These are phyloP conservation scores for Colletotrichum brevisporum DNA, from an alignment of 2,329 filamentous ascomycete genomes.

Conservation along the genomic window DNA sequence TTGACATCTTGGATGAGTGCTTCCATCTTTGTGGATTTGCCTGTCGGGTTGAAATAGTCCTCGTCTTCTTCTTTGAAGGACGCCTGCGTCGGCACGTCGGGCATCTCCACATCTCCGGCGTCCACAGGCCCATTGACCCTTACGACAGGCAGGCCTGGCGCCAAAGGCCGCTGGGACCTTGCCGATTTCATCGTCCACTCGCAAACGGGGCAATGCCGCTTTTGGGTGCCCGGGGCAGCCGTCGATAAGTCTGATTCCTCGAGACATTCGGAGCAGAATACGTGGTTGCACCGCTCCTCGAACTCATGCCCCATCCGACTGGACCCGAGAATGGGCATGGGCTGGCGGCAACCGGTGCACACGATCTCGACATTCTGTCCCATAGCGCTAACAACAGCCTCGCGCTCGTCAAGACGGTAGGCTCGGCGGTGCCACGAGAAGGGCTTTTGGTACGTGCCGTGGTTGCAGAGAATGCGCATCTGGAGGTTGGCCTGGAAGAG, in stretches of 20 bases:
- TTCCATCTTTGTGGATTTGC: conserved; percentile 52
- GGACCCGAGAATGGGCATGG: conserved; percentile 48
- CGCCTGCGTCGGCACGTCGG: background rate
- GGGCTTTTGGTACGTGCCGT: conserved; percentile 62
- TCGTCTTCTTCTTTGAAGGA: conserved; percentile 34
- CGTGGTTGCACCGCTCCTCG: conserved; percentile 47
- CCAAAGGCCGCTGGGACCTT: background rate
- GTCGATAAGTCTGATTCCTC: conserved; percentile 39
- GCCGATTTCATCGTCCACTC: conserved; percentile 30
- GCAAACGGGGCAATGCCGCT: conserved; percentile 46
- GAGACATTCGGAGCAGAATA: conserved; percentile 50
- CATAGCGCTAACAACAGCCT: conserved; percentile 44
- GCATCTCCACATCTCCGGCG: conserved; percentile 12
- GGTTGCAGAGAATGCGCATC: conserved; percentile 63
- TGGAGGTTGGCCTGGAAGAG: conserved; percentile 63
- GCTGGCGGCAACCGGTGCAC: conserved; percentile 51
- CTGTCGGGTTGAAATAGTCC: conserved; percentile 46
- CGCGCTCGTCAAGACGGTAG: conserved; percentile 49
- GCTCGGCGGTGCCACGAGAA: conserved; percentile 57
- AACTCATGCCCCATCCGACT: conserved; percentile 42
- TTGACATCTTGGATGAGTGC: conserved; percentile 49
- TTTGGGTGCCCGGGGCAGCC: background rate
- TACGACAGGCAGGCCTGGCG: conserved; percentile 1
- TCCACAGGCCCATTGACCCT: background rate
- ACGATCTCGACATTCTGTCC: conserved; percentile 45